Evolutionary conservation across 176 grass and related monocot genomes (phyloP).

Genomic region (Lolium perenne): DNA sequence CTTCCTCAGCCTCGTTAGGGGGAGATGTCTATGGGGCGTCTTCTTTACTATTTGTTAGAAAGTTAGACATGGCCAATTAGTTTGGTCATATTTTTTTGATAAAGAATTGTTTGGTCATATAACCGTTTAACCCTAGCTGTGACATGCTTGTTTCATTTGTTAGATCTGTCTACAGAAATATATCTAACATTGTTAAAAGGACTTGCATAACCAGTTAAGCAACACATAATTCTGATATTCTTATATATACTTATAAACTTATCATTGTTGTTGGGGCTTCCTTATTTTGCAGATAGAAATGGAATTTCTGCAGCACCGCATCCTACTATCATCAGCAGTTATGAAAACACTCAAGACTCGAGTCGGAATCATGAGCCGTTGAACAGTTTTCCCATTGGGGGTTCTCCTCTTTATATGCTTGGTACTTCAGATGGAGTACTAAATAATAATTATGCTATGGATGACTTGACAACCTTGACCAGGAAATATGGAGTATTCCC

Average conservation of each 20-base stretch:
- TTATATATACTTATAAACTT: constrained; percentile 12
- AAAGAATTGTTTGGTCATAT: not conserved
- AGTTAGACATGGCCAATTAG: not conserved
- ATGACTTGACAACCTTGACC: constrained; percentile 14
- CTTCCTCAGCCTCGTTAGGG: not conserved
- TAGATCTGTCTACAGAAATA: not conserved
- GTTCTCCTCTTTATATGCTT: constrained; percentile 47
- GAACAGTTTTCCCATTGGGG: constrained; percentile 37
- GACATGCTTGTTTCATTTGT: not conserved
- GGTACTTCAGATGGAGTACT: constrained; percentile 45
- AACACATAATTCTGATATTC: not conserved
- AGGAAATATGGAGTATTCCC: constrained; percentile 53
- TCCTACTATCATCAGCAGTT: not conserved
- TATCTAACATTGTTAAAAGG: not conserved
- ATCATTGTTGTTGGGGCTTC: not conserved
- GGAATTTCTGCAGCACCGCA: not conserved
- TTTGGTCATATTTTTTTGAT: not conserved
- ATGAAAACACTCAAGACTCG: not conserved
- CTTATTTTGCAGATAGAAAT: constrained; percentile 21
- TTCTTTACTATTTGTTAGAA: not conserved
- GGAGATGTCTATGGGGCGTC: not conserved
- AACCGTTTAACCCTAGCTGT: not conserved
- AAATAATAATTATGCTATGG: constrained; percentile 33
- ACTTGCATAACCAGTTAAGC: not conserved
- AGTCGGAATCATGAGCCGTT: constrained; percentile 36